A percentile compares a stretch with the other conserved stretches of the same genome.
These are phyloP conservation scores for Rhododendron williamsianum DNA, from an alignment of 148 eudicot genomes.

Conservation along the genomic window DNA sequence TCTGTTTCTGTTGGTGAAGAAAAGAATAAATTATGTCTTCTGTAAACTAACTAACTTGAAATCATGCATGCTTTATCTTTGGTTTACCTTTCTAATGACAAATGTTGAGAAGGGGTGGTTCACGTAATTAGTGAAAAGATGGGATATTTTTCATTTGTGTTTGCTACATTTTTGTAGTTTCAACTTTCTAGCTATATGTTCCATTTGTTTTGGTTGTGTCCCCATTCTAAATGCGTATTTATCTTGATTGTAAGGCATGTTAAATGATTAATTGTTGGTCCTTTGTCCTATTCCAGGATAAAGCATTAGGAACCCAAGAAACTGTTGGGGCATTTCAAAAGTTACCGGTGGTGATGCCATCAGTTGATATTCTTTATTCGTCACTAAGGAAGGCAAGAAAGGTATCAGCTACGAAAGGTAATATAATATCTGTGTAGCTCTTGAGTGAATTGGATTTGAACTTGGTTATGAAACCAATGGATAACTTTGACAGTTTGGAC, in stretches of 20 bases:
- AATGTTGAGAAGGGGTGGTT: neutral
- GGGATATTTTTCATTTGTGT: neutral
- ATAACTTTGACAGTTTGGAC: constrained; percentile 16
- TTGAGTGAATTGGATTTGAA: neutral
- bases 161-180: neutral
- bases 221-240: neutral
- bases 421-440: constrained; percentile 7
- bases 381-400: constrained; percentile 81
- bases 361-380: constrained; percentile 69
- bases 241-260: constrained; percentile 8
- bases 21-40: neutral
- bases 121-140: neutral
- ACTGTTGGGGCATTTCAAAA: constrained; percentile 91
- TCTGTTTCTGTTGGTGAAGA: too few relatives aligned
- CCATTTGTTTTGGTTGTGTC: neutral
- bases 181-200: neutral
- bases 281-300: constrained; percentile 33
- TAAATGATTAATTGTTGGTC: neutral
- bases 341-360: constrained; percentile 97
- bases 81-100: neutral
- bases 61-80: neutral
- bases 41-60: neutral
- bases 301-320: constrained; percentile 30
- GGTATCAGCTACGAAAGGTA: constrained; percentile 87
- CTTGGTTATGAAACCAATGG: constrained; percentile 10